Evolutionary conservation across 2,329 filamentous ascomycete genomes (phyloP), one percentile per base, ranked within the genome.

Genomic region (Colletotrichum sp.): DNA sequence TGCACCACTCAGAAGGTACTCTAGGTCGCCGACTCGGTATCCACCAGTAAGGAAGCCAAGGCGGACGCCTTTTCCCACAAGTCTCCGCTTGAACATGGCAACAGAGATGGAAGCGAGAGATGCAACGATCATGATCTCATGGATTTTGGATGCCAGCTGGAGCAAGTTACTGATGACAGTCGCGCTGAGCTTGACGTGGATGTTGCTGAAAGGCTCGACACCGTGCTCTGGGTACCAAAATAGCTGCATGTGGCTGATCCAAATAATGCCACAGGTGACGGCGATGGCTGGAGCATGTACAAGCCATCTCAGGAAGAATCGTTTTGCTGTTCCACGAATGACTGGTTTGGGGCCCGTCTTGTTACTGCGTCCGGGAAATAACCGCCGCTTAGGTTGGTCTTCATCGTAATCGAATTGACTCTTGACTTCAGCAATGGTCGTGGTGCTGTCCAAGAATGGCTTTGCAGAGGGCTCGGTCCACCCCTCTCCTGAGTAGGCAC

Each of bases 11-110:
- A 36, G 4, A 10, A 76, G 65, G 8, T 76, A 76, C 5, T 18
- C 28, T 10, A 74, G 21, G 12, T 76, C 74, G 1, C 74, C 74
- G 10, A 74, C 70, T 13, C 74, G 74, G n/a, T 76, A 76, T 7
- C 71, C 71, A 21, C 70, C 74, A 4, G 74, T 76, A 5, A 76
- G 64, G 10, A 76, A 69, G 4, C 74, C 74, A 7, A 72, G 7
- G 10, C 68, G 55, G 15, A 76, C 68, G 1, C 74, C 74, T 6
- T 36, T 16, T 0, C 24, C 36, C 9, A 73, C 28, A 7, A 76
- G 34, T 1, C 69, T 16, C 3, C 69, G 16, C 15, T 48, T 48
- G 28, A 68, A 73, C 63, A 68, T 72, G 8, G 69, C 30, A 6
- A 73, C 18, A 1, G 70, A 13, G 10, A 76, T 68, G n/a, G 63